Evolutionary conservation across 2,329 filamentous ascomycete genomes (phyloP), one percentile per base, ranked within the genome.

Genomic region (Exophiala aquamarina): DNA sequence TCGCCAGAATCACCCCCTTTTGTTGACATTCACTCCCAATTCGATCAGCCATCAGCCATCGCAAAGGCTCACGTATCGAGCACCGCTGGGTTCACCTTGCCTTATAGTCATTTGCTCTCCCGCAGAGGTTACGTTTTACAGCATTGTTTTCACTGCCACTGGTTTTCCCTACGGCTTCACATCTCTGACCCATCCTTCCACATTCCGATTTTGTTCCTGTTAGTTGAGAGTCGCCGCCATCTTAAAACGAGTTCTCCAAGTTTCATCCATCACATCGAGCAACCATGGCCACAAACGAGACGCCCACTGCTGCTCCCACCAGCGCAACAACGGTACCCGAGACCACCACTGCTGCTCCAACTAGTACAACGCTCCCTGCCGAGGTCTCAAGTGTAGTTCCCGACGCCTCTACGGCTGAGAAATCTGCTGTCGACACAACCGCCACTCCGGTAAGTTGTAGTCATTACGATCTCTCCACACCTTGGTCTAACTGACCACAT

Each of bases 261-360:
- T n/a, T n/a, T n/a, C 23, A 26, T 26, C 23, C 32, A 34, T 6
- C 32, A 34, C 13, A 14, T 18, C 17, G 9, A 13, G 7, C 19
- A n/a, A 37, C 20, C 15, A 45, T 45, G 42, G 42, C 42, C 5
- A 28, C 42, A 8, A 26, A 17, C 8, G 39, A 34, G 8, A 39
- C 33, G 13, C 31, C 20, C 15, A 18, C 33, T 4, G 42, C 42
- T 17, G 32, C 19, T 20, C 43, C 34, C 3, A 46, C 26, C 21
- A 39, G n/a, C 26, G 40, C 43, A 2, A 41, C 43, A 29, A 31
- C 20, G 43, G 3, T 19, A 15, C 19, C 23, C 5, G 43, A 46
- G 18, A 29, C 44, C 4, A 52, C 52, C 13, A 54, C 50, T 26
- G 50, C 44, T 11, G 54, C 50, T 6, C 54, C 54, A 8, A 49